Percentiles rank a stretch among this genome's conserved stretches.
Conservation (phyloP, 805 yeast genomes). For the Candida mattraensis region DNA sequence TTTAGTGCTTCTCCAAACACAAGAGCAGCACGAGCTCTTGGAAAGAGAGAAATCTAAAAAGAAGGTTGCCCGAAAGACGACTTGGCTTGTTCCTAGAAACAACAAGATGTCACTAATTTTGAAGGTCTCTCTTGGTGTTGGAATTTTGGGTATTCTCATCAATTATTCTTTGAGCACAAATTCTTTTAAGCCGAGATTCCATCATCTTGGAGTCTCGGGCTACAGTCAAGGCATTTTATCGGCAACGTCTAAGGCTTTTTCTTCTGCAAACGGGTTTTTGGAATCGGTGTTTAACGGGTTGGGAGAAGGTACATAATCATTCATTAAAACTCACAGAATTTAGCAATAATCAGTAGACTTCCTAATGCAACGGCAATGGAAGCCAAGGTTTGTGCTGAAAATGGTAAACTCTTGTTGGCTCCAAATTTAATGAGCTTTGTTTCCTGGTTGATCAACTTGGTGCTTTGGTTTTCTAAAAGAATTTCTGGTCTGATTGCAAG, state of each 20-base stretch:
- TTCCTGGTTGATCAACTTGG: constrained; percentile 7
- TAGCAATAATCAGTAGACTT: constrained; percentile 4
- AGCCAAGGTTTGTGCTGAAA: not conserved
- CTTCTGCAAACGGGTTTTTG: constrained; percentile 14
- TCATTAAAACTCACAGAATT: constrained; percentile 8
- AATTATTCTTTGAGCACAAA: constrained; percentile 11
- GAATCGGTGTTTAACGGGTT: constrained; percentile 16
- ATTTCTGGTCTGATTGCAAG: not conserved
- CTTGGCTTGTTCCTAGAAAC: constrained; percentile 12
- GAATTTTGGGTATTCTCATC: constrained; percentile 18
- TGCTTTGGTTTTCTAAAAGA: not conserved
- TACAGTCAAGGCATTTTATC: no score
- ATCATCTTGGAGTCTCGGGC: constrained; percentile 9
- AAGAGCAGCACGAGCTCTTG: constrained; percentile 6
- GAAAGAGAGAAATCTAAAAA: constrained; percentile 4
- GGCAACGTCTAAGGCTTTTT: constrained; percentile 6
- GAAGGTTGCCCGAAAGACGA: not conserved
- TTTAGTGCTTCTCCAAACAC: constrained; percentile 16
- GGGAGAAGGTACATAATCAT: constrained; percentile 3
- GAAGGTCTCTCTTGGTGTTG: constrained; percentile 21
- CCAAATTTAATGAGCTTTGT: constrained; percentile 7
- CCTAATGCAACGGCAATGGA: constrained; percentile 1
- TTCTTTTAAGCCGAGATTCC: constrained; percentile 12
- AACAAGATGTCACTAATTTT: constrained; percentile 19
- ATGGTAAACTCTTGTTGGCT: constrained; percentile 4